Conservation (phyloP, 2,329 filamentous ascomycete genomes). For the Cladobotryum mycophilum region DNA sequence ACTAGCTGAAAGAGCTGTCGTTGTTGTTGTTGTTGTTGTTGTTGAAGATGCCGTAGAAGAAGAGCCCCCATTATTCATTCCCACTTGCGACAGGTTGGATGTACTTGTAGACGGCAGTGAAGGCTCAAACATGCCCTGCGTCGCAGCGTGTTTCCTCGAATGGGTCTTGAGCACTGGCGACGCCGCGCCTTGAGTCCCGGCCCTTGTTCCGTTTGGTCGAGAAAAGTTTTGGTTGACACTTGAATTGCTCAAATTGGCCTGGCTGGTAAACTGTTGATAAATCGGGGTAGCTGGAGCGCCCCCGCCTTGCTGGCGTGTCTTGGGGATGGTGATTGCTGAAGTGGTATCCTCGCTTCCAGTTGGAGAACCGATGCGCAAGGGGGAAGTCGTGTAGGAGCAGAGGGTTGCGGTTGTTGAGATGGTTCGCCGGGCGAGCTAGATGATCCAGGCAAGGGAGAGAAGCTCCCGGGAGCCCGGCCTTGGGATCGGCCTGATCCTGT, state of each 20-base stretch:
- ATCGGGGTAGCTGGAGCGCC: conserved; percentile 38
- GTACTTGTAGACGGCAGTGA: conserved; percentile 57
- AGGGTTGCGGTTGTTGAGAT: conserved; percentile 17
- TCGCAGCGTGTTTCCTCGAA: conserved; percentile 63
- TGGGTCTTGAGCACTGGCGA: conserved; percentile 36
- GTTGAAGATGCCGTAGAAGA: conserved; percentile 12
- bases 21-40: conserved; percentile 15
- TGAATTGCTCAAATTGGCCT: conserved; percentile 41
- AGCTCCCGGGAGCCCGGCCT: conserved; percentile 48
- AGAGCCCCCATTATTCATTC: conserved; percentile 35
- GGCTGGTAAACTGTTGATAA: conserved; percentile 42
- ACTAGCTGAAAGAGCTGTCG: conserved; percentile 50
- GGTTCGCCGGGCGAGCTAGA: conserved; percentile 24
- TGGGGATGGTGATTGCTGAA: conserved; percentile 39
- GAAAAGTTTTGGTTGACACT: conserved; percentile 52
- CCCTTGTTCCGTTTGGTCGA: conserved; percentile 38
- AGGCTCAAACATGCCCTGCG: conserved; percentile 71
- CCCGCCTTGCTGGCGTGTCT: conserved; percentile 35
- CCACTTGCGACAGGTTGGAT: conserved; percentile 48
- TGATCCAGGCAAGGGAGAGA: conserved; percentile 43
- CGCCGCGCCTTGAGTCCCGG: conserved; percentile 23
- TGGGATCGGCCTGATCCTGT: conserved; percentile 28
- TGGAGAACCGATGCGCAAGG: conserved; percentile 25
- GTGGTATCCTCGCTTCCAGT: conserved; percentile 23
- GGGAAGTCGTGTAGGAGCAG: conserved; percentile 27